Evolutionary conservation across 2,329 filamentous ascomycete genomes (phyloP).

Genomic region (Plenodomus lindquistii): DNA sequence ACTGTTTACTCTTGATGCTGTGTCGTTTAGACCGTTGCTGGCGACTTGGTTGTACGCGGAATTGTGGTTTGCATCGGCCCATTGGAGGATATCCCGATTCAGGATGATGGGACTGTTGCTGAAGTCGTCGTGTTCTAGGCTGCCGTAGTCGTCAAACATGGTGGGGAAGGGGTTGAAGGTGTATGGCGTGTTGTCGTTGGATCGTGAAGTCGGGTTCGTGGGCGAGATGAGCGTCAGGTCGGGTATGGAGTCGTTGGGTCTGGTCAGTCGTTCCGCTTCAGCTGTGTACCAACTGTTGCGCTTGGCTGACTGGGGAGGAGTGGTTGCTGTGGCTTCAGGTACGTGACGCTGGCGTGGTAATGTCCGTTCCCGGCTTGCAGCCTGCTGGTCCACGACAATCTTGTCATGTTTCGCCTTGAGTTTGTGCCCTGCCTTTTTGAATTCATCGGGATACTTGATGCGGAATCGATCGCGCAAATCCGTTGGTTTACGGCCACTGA

Average conservation of each 20-base stretch:
- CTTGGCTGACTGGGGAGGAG: background rate
- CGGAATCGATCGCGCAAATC: conserved; percentile 66
- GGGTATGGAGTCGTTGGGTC: background rate
- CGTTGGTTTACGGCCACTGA: conserved; percentile 56
- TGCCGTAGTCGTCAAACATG: conserved; percentile 3
- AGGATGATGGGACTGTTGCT: conserved; percentile 38
- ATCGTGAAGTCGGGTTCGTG: background rate
- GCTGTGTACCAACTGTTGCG: background rate
- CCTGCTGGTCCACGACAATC: conserved; percentile 19
- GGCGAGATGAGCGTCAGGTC: background rate
- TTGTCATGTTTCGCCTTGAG: conserved; percentile 37
- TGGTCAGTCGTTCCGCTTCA: background rate
- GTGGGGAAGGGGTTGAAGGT: conserved; percentile 7
- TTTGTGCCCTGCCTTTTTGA: conserved; percentile 54
- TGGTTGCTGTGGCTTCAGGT: background rate
- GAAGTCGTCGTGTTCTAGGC: conserved; percentile 23
- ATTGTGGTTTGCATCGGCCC: conserved; percentile 41
- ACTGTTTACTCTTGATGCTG: background rate
- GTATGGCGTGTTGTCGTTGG: background rate
- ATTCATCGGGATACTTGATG: conserved; percentile 62
- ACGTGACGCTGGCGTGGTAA: background rate
- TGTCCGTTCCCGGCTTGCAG: conserved; percentile 15
- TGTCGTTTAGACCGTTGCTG: background rate
- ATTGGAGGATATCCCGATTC: conserved; percentile 45
- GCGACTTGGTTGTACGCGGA: background rate